Base-by-base conservation (phyloP, 2,329 filamentous ascomycete species). In the Xylariaceae sp. region DNA sequence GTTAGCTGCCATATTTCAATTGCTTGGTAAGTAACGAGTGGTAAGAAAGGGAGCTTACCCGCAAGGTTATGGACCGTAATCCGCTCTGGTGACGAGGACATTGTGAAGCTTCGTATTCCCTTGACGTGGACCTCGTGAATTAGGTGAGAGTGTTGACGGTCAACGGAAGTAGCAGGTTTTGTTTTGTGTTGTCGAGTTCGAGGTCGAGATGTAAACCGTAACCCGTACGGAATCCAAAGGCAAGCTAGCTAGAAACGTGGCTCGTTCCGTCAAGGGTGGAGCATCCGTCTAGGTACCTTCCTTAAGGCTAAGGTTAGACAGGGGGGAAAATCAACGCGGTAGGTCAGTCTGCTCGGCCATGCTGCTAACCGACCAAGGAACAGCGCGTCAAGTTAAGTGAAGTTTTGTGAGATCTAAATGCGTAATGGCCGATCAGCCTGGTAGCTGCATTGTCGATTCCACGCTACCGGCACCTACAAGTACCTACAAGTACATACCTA, bases 41-140 rank as follows among this genome's bases (percentile, higher is more conserved):
- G 18, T 48, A 34, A 41, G 55, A 39, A 44, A 35, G 30, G 23
- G 3, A 34, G 53, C 48, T 55, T 57, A 86, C 86, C 86, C 61
- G 86, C 78, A 52, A 88, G 76, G 64, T 87, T 89, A 73, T 89
- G 85, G 65, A 89, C 81, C 5, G 84, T 78, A 63, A 89, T 85
- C 72, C 83, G 85, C 65, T 82, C 81, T 69, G 78, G 68, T 5
- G 77, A 75, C 9, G 77, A 75, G 8, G 76, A 71, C 77, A 80
- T 80, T 50, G 53, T 66, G 53, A 17, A n/a, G 10, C 47, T 54
- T 51, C 17, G 23, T 17, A 1, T 54, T 35, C 56, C 39, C 11
- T 55, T 52, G 49, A 52, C 1, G 17, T 23, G 30, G 9, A 48
- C 41, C 17, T 54, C 8, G 3, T 37, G 15, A 51, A 9, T 13